phyloP scores from a whole-genome alignment of 2,329 filamentous ascomycete genomes.

The Cercospora sojina region DNA sequence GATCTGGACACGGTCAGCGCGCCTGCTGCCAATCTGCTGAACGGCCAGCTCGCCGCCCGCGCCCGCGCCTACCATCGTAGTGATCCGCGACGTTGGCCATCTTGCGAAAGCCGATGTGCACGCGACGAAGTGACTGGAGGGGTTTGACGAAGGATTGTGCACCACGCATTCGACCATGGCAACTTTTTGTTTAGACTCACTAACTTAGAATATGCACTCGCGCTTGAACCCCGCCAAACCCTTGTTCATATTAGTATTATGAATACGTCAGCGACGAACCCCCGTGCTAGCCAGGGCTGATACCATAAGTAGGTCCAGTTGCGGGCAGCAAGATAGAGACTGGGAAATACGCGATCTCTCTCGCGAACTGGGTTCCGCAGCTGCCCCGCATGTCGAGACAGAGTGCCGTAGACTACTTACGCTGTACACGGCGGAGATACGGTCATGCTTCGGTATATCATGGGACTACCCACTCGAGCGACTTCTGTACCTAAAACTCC shows the following conservation, averaged over 20 bases:
- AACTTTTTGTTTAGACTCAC: neutral
- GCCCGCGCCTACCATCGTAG: conserved; percentile 32
- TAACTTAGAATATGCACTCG: neutral
- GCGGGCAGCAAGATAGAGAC: neutral
- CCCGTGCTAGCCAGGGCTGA: neutral
- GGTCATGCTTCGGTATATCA: neutral
- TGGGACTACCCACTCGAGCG: neutral
- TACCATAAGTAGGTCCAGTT: neutral
- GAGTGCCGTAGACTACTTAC: too few relatives aligned
- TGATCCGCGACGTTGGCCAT: conserved; percentile 39
- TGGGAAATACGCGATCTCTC: neutral
- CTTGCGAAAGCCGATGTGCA: conserved; percentile 38
- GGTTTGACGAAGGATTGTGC: neutral
- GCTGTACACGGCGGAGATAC: neutral
- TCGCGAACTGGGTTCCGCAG: too few relatives aligned
- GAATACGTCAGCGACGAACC: neutral
- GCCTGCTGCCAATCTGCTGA: neutral
- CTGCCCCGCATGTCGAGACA: too few relatives aligned
- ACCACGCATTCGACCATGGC: neutral
- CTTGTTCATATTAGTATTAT: neutral
- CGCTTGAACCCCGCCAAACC: neutral
- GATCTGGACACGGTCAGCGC: conserved; percentile 37
- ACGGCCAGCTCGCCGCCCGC: neutral
- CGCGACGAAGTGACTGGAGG: conserved; percentile 3
- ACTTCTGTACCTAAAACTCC: neutral